Evolutionary conservation across 768 basidiomycete species (phyloP).

Genomic region (Sarcodon aspratus): DNA sequence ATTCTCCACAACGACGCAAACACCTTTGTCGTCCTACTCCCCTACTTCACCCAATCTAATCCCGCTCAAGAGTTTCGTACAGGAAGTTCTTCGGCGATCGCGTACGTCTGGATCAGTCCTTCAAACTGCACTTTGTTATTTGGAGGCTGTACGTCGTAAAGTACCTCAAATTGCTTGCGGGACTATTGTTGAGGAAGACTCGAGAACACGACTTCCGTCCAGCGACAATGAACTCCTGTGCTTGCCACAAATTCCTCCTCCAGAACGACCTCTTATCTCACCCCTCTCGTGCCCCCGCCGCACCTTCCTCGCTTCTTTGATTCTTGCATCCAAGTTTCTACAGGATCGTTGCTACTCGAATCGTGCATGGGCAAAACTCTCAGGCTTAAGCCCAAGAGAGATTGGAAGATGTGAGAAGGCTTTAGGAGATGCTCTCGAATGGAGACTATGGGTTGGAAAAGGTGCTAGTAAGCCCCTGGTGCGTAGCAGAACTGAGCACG

Average conservation of each 20-base stretch:
- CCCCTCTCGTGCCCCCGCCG: conserved; percentile 83
- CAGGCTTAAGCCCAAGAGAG: conserved; percentile 78
- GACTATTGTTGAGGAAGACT: conserved; percentile 34
- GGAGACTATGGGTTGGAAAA: conserved; percentile 92
- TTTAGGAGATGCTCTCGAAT: conserved; percentile 75
- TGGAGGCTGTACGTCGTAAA: conserved; percentile 70
- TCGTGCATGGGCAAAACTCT: conserved; percentile 88
- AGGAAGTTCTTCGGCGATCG: conserved; percentile 81
- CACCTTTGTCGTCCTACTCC: conserved; percentile 7
- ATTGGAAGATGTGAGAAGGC: conserved; percentile 84
- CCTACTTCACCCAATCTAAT: conserved; percentile 24
- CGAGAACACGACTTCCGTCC: conserved; percentile 9
- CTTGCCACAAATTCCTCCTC: conserved; percentile 2
- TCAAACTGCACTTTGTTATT: conserved; percentile 80
- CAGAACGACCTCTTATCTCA: conserved; percentile 42
- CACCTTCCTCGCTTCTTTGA: conserved; percentile 79
- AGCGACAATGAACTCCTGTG: background rate
- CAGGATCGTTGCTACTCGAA: conserved; percentile 94
- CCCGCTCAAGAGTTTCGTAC: conserved; percentile 70
- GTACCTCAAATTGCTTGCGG: conserved; percentile 46
- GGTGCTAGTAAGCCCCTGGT: conserved; percentile 15
- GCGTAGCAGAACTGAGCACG: background rate
- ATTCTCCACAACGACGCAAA: conserved; percentile 16
- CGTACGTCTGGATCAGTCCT: conserved; percentile 76
- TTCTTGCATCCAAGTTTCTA: conserved; percentile 85